Evolutionary conservation across 2,329 filamentous ascomycete genomes (phyloP).

Genomic region (Alternaria rosae): DNA sequence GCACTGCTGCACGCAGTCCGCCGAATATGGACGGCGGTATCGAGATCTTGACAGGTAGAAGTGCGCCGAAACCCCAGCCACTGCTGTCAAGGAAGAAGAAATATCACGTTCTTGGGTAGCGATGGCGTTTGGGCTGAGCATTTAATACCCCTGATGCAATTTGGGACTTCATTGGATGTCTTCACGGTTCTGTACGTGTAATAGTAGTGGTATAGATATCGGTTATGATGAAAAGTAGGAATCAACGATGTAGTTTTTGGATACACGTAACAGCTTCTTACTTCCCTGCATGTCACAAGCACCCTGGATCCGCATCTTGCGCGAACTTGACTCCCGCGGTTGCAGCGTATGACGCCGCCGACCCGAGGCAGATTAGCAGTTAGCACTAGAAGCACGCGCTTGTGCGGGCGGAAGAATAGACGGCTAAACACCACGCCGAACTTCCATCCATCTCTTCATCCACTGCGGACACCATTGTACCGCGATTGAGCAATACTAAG

Average conservation of each 20-base stretch:
- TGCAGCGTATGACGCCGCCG: constrained; percentile 22
- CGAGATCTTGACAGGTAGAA: neutral
- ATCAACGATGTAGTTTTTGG: neutral
- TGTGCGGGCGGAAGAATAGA: constrained; percentile 40
- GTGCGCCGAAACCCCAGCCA: neutral
- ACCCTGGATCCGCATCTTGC: neutral
- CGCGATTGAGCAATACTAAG: constrained; percentile 22
- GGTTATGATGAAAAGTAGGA: neutral
- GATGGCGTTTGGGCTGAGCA: constrained; percentile 8
- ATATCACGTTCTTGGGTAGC: constrained; percentile 11
- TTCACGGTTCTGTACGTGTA: neutral
- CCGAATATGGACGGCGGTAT: neutral
- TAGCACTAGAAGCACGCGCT: constrained; percentile 15
- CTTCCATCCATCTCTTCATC: constrained; percentile 18
- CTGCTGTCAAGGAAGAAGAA: constrained; percentile 14
- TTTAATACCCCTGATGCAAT: constrained; percentile 3
- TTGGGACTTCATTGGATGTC: neutral
- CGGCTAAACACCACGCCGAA: constrained; percentile 39
- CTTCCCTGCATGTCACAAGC: neutral
- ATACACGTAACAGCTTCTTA: neutral
- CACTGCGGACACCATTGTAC: constrained; percentile 24
- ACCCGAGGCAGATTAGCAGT: constrained; percentile 27
- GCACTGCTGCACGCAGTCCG: neutral
- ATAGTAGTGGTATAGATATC: neutral
- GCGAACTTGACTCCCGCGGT: constrained; percentile 3